Percentiles rank a stretch among this genome's conserved stretches.
These are phyloP conservation scores for Obelidium mucronatum DNA, from an alignment of 192 early-diverging fungal species.

Conservation along the genomic window DNA sequence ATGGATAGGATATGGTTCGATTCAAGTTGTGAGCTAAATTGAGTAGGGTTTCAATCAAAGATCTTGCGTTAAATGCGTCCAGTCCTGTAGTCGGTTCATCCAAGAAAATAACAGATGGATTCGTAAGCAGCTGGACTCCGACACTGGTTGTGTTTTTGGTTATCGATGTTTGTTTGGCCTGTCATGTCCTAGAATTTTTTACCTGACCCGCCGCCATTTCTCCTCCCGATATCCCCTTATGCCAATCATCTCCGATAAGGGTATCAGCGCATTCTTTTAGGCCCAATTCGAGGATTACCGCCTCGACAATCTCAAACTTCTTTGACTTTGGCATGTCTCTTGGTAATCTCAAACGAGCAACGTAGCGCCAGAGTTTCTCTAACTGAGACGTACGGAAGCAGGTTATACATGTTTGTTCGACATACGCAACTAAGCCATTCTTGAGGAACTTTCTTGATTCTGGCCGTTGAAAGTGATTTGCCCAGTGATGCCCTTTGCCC, in stretches of 20 bases:
- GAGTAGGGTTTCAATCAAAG: slow-evolving; percentile 65
- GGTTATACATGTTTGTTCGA: slow-evolving; percentile 49
- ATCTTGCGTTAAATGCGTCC: slow-evolving; percentile 69
- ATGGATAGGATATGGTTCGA: slow-evolving; percentile 81
- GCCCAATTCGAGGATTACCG: slow-evolving; percentile 46
- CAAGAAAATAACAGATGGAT: slow-evolving; percentile 69
- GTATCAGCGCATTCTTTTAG: slow-evolving; percentile 55
- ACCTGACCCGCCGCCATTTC: slow-evolving; percentile 85
- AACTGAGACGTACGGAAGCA: slow-evolving; percentile 65
- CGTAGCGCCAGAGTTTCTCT: slow-evolving; percentile 74
- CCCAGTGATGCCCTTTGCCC: slow-evolving; percentile 72
- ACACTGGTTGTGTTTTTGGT: slow-evolving; percentile 73
- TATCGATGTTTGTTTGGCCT: not conserved
- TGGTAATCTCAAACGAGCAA: slow-evolving; percentile 69
- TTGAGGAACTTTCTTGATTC: slow-evolving; percentile 39
- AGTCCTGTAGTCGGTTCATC: slow-evolving; percentile 79
- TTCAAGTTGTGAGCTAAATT: slow-evolving; percentile 33
- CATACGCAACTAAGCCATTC: slow-evolving; percentile 47
- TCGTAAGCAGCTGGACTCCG: slow-evolving; percentile 80
- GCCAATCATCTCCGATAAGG: slow-evolving; percentile 48
- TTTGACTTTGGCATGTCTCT: slow-evolving; percentile 31
- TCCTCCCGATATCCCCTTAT: slow-evolving; percentile 75
- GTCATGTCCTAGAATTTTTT: slow-evolving; percentile 34
- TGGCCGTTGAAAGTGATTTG: slow-evolving; percentile 78
- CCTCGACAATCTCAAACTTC: slow-evolving; percentile 45